Evolutionary conservation across 192 early-diverging fungal species (phyloP), one percentile per base, ranked within the genome.

Genomic region (Funneliformis mosseae): DNA sequence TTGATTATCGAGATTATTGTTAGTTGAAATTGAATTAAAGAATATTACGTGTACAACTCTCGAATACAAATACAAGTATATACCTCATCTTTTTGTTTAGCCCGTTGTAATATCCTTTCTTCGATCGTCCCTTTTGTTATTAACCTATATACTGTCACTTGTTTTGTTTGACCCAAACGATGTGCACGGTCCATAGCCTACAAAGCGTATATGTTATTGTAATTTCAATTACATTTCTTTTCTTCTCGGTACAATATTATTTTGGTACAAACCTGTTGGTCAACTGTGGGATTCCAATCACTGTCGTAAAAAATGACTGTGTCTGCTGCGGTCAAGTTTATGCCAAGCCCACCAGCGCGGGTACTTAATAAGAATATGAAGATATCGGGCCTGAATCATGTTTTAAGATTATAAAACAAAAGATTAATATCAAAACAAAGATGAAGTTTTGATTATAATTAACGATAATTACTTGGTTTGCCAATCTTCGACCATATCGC

Each of bases 401-500:
- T n/a, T 60, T 16, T 11, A 73, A 14, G 8, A 61, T 42, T 42
- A 66, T 25, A 23, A 45, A 77, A 7, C 25, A 42, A 76, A 18
- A 72, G 76, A 59, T 12, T 18, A 63, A n/a, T 74, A 1, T 21
- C 5, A 11, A 5, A 55, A 8, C 33, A 33, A 33, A 33, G 33
- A 3, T 33, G 33, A 3, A n/a, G n/a, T n/a, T n/a, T 33, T 33
- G 33, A 33, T 33, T 33, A 33, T 33, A 33, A 3, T 33, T 33
- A 76, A 60, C 11, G 23, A 45, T 12, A 72, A 77, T 70, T 67
- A 87, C 80, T 87, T 84, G 6, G 95, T 96, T 84, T 97, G 96
- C 94, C 94, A 97, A 82, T 97, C 96, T 67, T 90, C 89, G n/a
- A 97, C 95, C 91, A 96, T 93, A 79, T 95, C 94, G 23, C 94